Base-by-base conservation (phyloP, 768 basidiomycete species). In the Psilocybe cyanescens region DNA sequence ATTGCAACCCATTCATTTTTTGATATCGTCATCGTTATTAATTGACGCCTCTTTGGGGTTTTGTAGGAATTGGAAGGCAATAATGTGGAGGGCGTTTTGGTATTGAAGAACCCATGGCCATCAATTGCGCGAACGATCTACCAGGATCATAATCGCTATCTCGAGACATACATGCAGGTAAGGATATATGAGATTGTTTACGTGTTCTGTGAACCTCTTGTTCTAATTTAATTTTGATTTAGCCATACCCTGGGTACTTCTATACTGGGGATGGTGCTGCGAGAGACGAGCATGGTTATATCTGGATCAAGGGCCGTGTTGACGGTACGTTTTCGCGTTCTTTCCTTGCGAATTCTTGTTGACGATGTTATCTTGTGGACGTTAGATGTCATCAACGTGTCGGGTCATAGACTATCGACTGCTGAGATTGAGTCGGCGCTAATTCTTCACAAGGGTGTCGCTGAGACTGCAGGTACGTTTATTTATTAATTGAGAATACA, bases 181-280 rank as follows among this genome's bases (percentile, higher is more conserved):
- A 29, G 72, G 63, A 8, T 2, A 9, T 31, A 24, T 41, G 4
- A 14, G 12, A 16, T 44, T 12, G 35, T 24, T 35, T 55, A 35
- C 33, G 33, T 35, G 24, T 37, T 41, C 28, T 30, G 7, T 29
- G 50, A 56, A 31, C 30, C 44, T 17, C 33, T 8, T 59, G 8
- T 24, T 1, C 39, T 57, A 16, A 54, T 52, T 14, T 49, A 48
- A 17, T 44, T 56, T 17, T 60, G 35, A 16, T 55, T 3, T 11
- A 78, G 79, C 91, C 92, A 28, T 96, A 96, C 78, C 92, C 93
- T 5, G 96, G 96, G 6, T 79, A 83, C 72, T 99, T 94, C 83
- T 97, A 91, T 77, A 99, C 97, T n/a, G 97, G 97, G 24, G 97
- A 99, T 69, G 97, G 97, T 47, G 97, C 96, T 30, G 90, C 91